These are phyloP conservation scores for Henckelia pumila DNA, from an alignment of 257 asterid genomes.

Conservation along the genomic window DNA sequence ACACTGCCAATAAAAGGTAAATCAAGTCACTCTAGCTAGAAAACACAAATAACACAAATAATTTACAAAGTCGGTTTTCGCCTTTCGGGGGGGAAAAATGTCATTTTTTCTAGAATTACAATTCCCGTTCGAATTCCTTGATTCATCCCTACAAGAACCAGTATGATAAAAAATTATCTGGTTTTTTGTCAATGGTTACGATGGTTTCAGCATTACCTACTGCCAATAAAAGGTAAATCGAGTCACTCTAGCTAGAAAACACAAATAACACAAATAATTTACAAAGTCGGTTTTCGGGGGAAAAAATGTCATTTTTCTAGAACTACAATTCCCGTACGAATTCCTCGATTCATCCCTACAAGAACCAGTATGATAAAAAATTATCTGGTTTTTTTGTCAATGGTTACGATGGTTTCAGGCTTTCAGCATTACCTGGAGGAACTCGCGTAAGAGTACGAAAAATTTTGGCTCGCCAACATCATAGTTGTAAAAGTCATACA, in stretches of 20 bases:
- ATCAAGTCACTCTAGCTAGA: conserved; percentile 14
- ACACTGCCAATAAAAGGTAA: conserved; percentile 38
- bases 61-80: no score
- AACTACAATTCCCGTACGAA: no score
- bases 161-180: background rate
- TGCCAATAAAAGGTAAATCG: conserved; percentile 31
- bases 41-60: background rate
- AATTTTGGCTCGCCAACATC: conserved; percentile 45
- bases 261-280: background rate
- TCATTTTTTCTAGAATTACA: no score
- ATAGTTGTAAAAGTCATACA: conserved; percentile 61
- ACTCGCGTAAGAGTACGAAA: conserved; percentile 43
- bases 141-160: no score
- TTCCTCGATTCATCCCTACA: no score
- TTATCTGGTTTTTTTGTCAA: background rate
- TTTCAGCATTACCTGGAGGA: conserved; percentile 59
- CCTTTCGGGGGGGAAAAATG: no score
- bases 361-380: no score
- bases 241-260: conserved; percentile 15
- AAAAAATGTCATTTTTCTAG: no score
- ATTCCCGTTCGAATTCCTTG: no score
- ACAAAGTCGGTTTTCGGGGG: no score
- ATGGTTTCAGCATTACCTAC: conserved; percentile 46
- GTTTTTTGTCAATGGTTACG: background rate
- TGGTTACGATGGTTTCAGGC: background rate